phyloP scores from a whole-genome alignment of 305 asterid species.

The Caryopteris hybrid region DNA sequence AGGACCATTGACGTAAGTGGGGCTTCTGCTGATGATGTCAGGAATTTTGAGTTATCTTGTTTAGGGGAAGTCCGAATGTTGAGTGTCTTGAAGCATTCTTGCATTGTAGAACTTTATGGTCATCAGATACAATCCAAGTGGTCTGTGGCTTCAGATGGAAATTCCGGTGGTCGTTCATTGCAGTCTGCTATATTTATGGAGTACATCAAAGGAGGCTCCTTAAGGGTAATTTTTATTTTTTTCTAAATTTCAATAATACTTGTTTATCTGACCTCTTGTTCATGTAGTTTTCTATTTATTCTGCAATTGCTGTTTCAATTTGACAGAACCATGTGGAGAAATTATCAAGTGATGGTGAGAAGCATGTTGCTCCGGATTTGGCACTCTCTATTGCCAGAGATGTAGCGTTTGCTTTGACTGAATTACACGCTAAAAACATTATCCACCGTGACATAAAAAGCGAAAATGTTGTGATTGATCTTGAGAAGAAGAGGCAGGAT shows the following conservation, averaged over 20 bases:
- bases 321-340: constrained; percentile 69
- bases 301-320: constrained; percentile 5
- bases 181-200: constrained; percentile 82
- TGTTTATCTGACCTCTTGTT: neutral
- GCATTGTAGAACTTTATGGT: constrained; percentile 75
- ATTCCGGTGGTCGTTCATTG: constrained; percentile 38
- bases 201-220: constrained; percentile 72
- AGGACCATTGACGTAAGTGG: constrained; percentile 57
- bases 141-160: constrained; percentile 48
- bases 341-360: constrained; percentile 50
- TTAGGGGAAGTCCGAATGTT: constrained; percentile 86
- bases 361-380: constrained; percentile 44
- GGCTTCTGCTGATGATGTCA: constrained; percentile 57
- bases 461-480: constrained; percentile 73
- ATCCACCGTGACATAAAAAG: constrained; percentile 93
- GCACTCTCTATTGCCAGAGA: constrained; percentile 22
- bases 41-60: constrained; percentile 67
- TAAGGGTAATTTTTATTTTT: constrained; percentile 55
- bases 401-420: constrained; percentile 24
- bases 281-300: constrained; percentile 4
- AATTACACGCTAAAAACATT: constrained; percentile 45
- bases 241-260: neutral
- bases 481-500: constrained; percentile 56
- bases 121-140: constrained; percentile 88
- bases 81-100: constrained; percentile 68